These are phyloP conservation scores for Dentipellis fragilis DNA, from an alignment of 768 basidiomycete species.

Conservation along the genomic window DNA sequence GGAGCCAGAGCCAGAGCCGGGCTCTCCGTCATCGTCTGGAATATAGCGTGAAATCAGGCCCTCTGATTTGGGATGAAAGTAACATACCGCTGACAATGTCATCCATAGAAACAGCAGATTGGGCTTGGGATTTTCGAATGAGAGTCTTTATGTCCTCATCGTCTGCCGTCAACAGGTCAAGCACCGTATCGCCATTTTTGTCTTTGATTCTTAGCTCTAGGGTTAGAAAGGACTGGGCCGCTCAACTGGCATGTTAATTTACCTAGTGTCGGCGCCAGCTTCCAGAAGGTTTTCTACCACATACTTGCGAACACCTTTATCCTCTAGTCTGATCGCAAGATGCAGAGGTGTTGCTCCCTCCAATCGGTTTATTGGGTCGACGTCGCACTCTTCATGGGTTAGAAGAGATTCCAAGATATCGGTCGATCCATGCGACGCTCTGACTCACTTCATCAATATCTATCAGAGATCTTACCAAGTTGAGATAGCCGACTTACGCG, in stretches of 20 bases:
- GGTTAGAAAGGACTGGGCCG: not conserved
- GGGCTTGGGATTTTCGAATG: conserved; percentile 45
- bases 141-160: conserved; percentile 41
- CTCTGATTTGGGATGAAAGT: not conserved
- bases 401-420: conserved; percentile 66
- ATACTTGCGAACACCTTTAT: conserved; percentile 40
- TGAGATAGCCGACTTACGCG: conserved; percentile 40
- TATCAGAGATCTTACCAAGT: not conserved
- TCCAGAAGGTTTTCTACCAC: conserved; percentile 63
- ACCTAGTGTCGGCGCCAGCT: conserved; percentile 70
- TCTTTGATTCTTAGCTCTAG: conserved; percentile 51
- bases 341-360: conserved; percentile 73
- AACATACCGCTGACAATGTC: conserved; percentile 57
- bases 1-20: not conserved
- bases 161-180: conserved; percentile 44
- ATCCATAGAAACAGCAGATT: conserved; percentile 37
- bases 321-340: conserved; percentile 50
- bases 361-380: conserved; percentile 64
- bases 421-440: conserved; percentile 44
- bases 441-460: conserved; percentile 17
- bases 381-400: conserved; percentile 67
- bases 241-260: conserved; percentile 14
- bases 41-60: not conserved
- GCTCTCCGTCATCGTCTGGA: not conserved
- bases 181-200: conserved; percentile 47